phyloP scores from a whole-genome alignment of 1,139 yeast species.

The Candida gigantensis region DNA sequence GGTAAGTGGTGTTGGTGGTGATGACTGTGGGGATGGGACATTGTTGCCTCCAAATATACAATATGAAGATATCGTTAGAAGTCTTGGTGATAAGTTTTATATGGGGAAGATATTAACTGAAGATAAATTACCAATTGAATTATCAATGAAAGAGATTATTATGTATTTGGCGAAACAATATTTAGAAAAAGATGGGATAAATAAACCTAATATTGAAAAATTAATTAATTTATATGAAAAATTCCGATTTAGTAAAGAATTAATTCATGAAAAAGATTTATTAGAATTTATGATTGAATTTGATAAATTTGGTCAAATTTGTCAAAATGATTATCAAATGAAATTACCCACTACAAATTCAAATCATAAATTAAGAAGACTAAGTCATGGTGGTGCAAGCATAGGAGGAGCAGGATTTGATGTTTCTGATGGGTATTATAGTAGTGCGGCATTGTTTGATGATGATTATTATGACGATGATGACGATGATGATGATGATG shows the following conservation, averaged over 20 bases:
- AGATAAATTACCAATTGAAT: conserved; percentile 38
- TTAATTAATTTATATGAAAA: conserved; percentile 65
- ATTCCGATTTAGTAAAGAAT: conserved; percentile 65
- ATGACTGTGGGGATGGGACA: conserved; percentile 25
- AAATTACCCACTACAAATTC: conserved; percentile 11
- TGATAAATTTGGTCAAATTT: conserved; percentile 22
- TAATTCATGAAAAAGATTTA: conserved; percentile 62
- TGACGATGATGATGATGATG: conserved; percentile 5
- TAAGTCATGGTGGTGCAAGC: conserved; percentile 6
- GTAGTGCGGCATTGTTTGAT: conserved; percentile 10
- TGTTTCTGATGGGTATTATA: conserved; percentile 4
- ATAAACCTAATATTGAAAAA: conserved; percentile 24
- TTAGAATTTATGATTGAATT: conserved; percentile 53
- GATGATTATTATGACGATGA: conserved; percentile 6
- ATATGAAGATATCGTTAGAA: conserved; percentile 64
- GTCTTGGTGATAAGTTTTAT: conserved; percentile 54
- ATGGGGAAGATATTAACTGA: conserved; percentile 41
- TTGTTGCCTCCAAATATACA: conserved; percentile 57
- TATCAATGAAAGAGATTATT: conserved; percentile 52
- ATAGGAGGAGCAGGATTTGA: conserved; percentile 4
- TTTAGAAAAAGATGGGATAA: conserved; percentile 9
- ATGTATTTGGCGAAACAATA: conserved; percentile 20
- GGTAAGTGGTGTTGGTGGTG: conserved; percentile 27
- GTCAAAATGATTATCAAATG: conserved; percentile 18
- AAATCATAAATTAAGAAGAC: conserved; percentile 7